phyloP scores from a whole-genome alignment of 2,329 filamentous ascomycete genomes.

The Fusarium decemcellulare region DNA sequence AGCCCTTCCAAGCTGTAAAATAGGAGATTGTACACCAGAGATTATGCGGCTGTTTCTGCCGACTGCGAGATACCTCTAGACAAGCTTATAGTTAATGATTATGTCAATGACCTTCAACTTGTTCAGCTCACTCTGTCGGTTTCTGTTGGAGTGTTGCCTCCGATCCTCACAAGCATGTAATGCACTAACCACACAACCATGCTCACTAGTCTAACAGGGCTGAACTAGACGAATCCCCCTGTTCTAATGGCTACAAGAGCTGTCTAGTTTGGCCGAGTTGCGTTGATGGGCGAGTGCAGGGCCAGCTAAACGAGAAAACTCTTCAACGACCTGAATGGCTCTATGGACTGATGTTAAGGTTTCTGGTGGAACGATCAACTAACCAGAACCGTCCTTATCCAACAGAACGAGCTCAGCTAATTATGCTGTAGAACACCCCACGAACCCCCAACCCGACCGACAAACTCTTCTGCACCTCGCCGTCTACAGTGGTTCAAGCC shows the following conservation, averaged over 20 bases:
- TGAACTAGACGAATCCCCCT: too few species aligned
- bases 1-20: slow-evolving; percentile 48
- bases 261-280: too few species aligned
- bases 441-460: not conserved
- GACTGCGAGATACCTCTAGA: slow-evolving; percentile 15
- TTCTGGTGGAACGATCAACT: too few species aligned
- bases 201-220: too few species aligned
- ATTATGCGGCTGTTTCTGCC: not conserved
- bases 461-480: too few species aligned
- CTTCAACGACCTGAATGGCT: not conserved
- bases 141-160: slow-evolving; percentile 2
- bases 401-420: not conserved
- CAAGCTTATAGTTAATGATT: slow-evolving; percentile 35
- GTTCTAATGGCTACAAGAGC: too few species aligned
- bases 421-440: not conserved
- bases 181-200: too few species aligned
- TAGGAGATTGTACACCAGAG: slow-evolving; percentile 1
- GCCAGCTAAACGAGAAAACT: not conserved
- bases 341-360: too few species aligned
- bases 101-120: slow-evolving; percentile 20
- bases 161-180: not conserved
- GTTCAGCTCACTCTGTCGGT: not conserved
- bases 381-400: not conserved
- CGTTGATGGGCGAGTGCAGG: not conserved
- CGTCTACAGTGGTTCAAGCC: slow-evolving; percentile 17